Evolutionary conservation across 371 early-diverging fungal species (phyloP).

Genomic region (Circinella umbellata): DNA sequence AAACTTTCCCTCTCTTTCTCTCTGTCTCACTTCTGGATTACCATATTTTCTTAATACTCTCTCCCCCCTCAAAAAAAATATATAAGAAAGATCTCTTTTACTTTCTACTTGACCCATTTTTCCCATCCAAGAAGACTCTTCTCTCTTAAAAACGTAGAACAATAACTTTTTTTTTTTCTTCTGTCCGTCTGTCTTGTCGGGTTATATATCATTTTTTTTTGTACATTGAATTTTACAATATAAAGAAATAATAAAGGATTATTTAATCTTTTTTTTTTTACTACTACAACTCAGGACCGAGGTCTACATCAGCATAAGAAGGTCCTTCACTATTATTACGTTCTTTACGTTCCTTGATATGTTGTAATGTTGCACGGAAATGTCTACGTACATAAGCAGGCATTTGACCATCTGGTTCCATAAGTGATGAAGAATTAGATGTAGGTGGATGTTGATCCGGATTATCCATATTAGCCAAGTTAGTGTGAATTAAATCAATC

Average conservation of each 20-base stretch:
- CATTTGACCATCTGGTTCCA: slow-evolving; percentile 53
- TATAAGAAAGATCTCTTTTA: neutral
- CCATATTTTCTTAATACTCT: no score
- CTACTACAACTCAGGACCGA: neutral
- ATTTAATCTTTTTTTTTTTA: neutral
- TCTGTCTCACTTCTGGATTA: no score
- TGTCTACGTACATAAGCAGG: slow-evolving; percentile 63
- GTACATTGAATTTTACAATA: slow-evolving; percentile 4
- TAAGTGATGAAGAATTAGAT: slow-evolving; percentile 62
- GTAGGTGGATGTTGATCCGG: slow-evolving; percentile 68
- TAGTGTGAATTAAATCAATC: slow-evolving; percentile 87
- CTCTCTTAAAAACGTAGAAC: neutral
- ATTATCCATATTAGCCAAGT: slow-evolving; percentile 69
- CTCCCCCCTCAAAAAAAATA: no score
- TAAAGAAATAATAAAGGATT: slow-evolving; percentile 11
- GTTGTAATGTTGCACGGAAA: slow-evolving; percentile 64
- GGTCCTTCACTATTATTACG: neutral
- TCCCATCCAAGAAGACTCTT: no score
- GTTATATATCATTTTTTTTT: slow-evolving; percentile 1
- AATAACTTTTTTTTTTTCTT: neutral
- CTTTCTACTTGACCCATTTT: neutral
- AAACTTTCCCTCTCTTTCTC: no score
- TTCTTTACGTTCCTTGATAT: slow-evolving; percentile 41
- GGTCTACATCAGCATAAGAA: slow-evolving; percentile 8
- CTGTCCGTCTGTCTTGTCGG: neutral